Conservation (phyloP, 345 rosid genomes). For the Salix purpurea region DNA sequence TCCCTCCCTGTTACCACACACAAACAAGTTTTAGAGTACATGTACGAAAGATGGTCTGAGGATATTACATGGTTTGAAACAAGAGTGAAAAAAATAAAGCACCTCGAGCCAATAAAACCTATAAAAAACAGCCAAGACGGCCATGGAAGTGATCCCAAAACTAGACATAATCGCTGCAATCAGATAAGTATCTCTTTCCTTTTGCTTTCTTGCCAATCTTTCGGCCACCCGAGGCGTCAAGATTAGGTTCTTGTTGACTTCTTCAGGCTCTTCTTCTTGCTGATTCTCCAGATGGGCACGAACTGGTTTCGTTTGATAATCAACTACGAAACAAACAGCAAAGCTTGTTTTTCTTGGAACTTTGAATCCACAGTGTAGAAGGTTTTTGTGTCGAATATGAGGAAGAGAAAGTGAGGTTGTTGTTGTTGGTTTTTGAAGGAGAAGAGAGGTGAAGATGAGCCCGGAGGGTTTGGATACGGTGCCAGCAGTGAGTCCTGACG, state of each 20-base stretch:
- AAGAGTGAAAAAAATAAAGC: background rate
- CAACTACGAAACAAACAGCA: constrained; percentile 58
- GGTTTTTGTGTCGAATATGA: background rate
- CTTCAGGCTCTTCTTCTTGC: constrained; percentile 4
- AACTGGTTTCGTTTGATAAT: constrained; percentile 36
- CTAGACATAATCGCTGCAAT: constrained; percentile 59
- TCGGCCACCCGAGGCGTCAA: constrained; percentile 23
- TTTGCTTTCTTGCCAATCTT: constrained; percentile 39
- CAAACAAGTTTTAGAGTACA: background rate
- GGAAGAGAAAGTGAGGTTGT: constrained; percentile 5
- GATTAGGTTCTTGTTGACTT: background rate
- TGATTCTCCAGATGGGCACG: constrained; percentile 23
- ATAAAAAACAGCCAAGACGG: constrained; percentile 49
- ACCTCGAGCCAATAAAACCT: constrained; percentile 73
- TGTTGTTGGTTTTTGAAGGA: constrained; percentile 30
- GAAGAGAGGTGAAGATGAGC: constrained; percentile 20
- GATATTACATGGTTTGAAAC: background rate
- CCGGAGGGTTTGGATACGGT: constrained; percentile 40
- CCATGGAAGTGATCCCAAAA: constrained; percentile 56
- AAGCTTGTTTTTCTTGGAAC: constrained; percentile 28
- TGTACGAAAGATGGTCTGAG: background rate
- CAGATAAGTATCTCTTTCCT: constrained; percentile 46
- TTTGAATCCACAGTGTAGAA: background rate
- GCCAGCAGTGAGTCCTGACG: constrained; percentile 54
- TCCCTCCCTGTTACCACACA: constrained; percentile 35